Evolutionary conservation across 2,329 filamentous ascomycete genomes (phyloP).

Genomic region (Knoxdaviesia capensis): DNA sequence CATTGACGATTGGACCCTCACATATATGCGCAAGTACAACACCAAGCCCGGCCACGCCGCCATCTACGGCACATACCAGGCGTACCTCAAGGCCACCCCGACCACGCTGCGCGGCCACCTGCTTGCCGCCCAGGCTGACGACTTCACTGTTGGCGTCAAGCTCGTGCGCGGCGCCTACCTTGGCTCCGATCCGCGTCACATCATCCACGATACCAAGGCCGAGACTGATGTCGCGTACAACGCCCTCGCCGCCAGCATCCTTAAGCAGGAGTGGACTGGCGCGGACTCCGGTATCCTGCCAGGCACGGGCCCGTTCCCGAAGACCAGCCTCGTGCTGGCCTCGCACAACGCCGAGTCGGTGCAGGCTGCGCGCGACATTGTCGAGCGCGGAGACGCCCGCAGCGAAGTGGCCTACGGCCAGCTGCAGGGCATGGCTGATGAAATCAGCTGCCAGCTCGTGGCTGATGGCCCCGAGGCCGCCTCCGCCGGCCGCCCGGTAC

Average conservation of each 20-base stretch:
- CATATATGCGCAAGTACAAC: constrained; percentile 64
- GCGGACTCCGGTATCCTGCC: constrained; percentile 23
- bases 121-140: constrained; percentile 30
- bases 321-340: constrained; percentile 49
- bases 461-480: background rate
- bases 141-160: constrained; percentile 53
- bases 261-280: constrained; percentile 40
- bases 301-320: constrained; percentile 27
- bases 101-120: constrained; percentile 38
- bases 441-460: constrained; percentile 51
- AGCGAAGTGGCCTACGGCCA: constrained; percentile 34
- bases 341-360: constrained; percentile 68
- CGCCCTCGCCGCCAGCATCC: constrained; percentile 43
- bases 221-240: constrained; percentile 58
- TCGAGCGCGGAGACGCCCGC: constrained; percentile 21
- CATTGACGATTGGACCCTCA: constrained; percentile 62
- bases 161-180: constrained; percentile 60
- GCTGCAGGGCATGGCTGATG: constrained; percentile 89
- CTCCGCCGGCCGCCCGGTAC: background rate
- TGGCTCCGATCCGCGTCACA: constrained; percentile 44
- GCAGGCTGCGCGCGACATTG: constrained; percentile 28
- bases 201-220: constrained; percentile 53
- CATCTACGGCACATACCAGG: constrained; percentile 66
- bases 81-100: constrained; percentile 48
- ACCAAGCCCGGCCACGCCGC: constrained; percentile 37